These are phyloP conservation scores for Tagetes erecta DNA, from an alignment of 129 eudicot genomes.

Conservation along the genomic window DNA sequence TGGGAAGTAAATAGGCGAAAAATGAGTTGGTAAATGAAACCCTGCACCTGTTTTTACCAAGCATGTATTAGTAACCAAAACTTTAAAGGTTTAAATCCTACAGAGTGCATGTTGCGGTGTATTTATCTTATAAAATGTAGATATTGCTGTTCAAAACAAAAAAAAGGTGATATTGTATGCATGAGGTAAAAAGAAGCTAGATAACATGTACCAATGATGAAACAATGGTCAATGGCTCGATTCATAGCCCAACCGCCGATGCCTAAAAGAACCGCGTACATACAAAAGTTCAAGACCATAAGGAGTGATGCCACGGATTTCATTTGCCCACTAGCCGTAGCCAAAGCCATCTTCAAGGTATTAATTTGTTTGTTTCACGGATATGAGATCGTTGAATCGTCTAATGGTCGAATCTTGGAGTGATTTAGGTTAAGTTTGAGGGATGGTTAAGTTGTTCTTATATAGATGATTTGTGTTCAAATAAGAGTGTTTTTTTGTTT, in stretches of 20 bases:
- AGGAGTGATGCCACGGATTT: constrained; percentile 53
- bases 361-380: neutral
- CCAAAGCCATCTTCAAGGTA: constrained; percentile 43
- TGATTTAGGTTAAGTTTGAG: constrained; percentile 18
- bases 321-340: constrained; percentile 60
- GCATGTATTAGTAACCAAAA: neutral
- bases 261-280: constrained; percentile 70
- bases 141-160: too few relatives aligned
- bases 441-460: constrained; percentile 9
- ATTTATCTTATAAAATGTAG: too few relatives aligned
- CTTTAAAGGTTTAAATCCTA: too few relatives aligned
- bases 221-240: constrained; percentile 78
- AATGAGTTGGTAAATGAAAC: constrained; percentile 70
- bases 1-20: constrained; percentile 86
- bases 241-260: constrained; percentile 89
- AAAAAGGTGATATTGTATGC: neutral
- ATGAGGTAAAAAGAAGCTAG: neutral
- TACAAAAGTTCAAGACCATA: constrained; percentile 79
- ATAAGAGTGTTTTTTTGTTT: neutral
- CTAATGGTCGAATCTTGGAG: neutral
- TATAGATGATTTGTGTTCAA: constrained; percentile 27
- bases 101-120: too few relatives aligned
- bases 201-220: constrained; percentile 62
- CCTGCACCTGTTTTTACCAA: constrained; percentile 54
- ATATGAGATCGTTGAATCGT: neutral